A percentile compares a stretch with the other conserved stretches of the same genome.
phyloP scores from a whole-genome alignment of 805 yeast genomes.

The Candida ovalis region DNA sequence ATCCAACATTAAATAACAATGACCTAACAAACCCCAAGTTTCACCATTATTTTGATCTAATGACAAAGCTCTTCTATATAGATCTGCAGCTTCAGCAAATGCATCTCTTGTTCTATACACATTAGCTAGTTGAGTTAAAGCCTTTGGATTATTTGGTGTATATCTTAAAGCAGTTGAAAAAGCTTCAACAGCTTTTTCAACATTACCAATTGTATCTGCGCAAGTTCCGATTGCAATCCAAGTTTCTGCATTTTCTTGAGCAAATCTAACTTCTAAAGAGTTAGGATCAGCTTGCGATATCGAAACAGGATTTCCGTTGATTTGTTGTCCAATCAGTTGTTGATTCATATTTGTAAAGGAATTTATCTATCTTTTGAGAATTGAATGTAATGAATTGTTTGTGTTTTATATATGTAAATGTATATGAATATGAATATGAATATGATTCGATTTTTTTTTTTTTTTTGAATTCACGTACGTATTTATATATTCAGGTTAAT shows the following conservation, averaged over 20 bases:
- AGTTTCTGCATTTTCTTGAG: constrained; percentile 66
- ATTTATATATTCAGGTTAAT: too few relatives aligned
- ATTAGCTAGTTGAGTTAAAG: constrained; percentile 81
- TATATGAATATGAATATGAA: too few relatives aligned
- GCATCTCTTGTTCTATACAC: constrained; percentile 85
- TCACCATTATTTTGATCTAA: constrained; percentile 88
- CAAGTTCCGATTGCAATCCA: constrained; percentile 88
- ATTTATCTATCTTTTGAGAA: not conserved
- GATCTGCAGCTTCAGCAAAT: constrained; percentile 91
- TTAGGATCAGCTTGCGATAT: constrained; percentile 16
- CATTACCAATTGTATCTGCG: constrained; percentile 86
- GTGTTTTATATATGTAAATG: too few relatives aligned
- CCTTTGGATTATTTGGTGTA: constrained; percentile 81
- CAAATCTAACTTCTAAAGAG: constrained; percentile 29
- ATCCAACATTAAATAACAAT: constrained; percentile 94
- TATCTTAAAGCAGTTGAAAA: constrained; percentile 85
- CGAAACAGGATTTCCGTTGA: constrained; percentile 20
- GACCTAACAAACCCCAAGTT: constrained; percentile 95
- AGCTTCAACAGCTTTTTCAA: constrained; percentile 83
- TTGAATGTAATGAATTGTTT: too few relatives aligned
- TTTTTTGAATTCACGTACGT: too few relatives aligned
- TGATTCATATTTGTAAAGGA: constrained; percentile 13
- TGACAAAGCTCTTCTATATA: constrained; percentile 81
- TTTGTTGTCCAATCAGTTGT: constrained; percentile 18
- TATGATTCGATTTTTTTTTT: too few relatives aligned